A percentile compares a stretch with the other conserved stretches of the same genome.
phyloP scores from a whole-genome alignment of 2,329 filamentous ascomycete genomes.

The Fonsecaea pedrosoi region DNA sequence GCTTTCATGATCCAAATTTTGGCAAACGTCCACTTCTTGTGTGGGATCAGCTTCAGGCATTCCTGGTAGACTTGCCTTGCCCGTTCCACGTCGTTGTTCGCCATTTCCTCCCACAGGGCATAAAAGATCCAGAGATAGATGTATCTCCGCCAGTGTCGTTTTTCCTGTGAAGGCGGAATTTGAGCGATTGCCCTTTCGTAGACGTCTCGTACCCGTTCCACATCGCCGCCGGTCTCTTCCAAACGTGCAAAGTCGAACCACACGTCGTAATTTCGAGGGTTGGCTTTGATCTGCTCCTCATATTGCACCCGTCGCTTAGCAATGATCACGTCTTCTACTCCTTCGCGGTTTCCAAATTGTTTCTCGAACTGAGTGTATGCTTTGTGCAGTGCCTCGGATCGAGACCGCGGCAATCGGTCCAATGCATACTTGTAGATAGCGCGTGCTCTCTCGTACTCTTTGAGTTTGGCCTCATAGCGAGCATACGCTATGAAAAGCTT shows the following conservation, averaged over 20 bases:
- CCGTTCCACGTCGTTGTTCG: slow-evolving; percentile 76
- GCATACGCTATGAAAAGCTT: slow-evolving; percentile 94
- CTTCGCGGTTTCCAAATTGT: slow-evolving; percentile 91
- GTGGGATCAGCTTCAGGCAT: slow-evolving; percentile 84
- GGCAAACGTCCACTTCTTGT: slow-evolving; percentile 96
- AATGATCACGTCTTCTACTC: slow-evolving; percentile 94
- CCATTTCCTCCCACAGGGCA: slow-evolving; percentile 90
- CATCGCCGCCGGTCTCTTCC: slow-evolving; percentile 83
- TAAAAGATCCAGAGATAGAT: slow-evolving; percentile 99
- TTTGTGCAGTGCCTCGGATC: slow-evolving; percentile 84
- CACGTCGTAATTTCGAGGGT: slow-evolving; percentile 92
- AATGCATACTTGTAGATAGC: slow-evolving; percentile 97
- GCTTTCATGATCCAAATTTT: slow-evolving; percentile 96
- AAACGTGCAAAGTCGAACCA: slow-evolving; percentile 96
- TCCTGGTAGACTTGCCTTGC: slow-evolving; percentile 90
- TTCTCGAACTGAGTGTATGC: slow-evolving; percentile 98
- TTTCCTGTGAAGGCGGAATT: slow-evolving; percentile 92
- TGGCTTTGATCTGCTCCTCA: slow-evolving; percentile 91
- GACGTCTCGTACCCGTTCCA: slow-evolving; percentile 83
- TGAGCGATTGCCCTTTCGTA: slow-evolving; percentile 97
- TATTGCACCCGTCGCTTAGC: slow-evolving; percentile 92
- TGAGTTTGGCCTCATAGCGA: slow-evolving; percentile 91
- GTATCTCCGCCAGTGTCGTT: slow-evolving; percentile 95
- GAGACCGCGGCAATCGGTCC: slow-evolving; percentile 86
- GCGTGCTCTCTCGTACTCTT: slow-evolving; percentile 90